Evolutionary conservation across 305 asterid genomes (phyloP).

Genomic region (Fraxinus albicans): DNA sequence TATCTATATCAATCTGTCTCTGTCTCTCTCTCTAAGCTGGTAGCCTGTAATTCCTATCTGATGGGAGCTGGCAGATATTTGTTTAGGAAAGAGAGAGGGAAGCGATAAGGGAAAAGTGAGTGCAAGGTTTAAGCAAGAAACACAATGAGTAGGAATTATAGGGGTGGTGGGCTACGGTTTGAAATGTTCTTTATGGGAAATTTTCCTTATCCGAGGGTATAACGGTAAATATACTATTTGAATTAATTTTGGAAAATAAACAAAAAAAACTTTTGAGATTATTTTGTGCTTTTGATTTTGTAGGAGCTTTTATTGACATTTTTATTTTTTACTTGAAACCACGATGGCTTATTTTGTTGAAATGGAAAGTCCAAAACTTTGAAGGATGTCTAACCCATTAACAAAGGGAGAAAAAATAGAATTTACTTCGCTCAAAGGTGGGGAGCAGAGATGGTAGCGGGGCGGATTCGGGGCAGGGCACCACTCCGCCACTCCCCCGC

Average conservation of each 20-base stretch:
- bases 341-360: neutral
- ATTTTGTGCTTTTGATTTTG: neutral
- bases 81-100: constrained; percentile 22
- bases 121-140: constrained; percentile 80
- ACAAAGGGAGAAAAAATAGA: neutral
- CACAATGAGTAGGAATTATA: constrained; percentile 75
- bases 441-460: too few relatives aligned
- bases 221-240: neutral
- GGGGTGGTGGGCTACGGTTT: constrained; percentile 44
- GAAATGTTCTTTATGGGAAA: neutral
- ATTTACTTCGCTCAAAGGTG: neutral
- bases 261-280: too few relatives aligned
- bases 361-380: neutral
- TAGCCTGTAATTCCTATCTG: constrained; percentile 22
- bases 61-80: constrained; percentile 35
- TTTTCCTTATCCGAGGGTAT: neutral
- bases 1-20: neutral
- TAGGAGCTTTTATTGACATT: neutral
- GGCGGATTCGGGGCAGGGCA: too few relatives aligned
- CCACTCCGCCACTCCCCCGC: too few relatives aligned
- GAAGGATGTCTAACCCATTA: neutral
- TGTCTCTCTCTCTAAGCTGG: constrained; percentile 2
- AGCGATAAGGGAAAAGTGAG: constrained; percentile 25
- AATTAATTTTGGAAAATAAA: neutral
- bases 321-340: neutral